A percentile compares a stretch with the other conserved stretches of the same genome.
Evolutionary conservation across 2,329 filamentous ascomycete species (phyloP).

Genomic region (Ophiocordyceps camponoti-floridani): DNA sequence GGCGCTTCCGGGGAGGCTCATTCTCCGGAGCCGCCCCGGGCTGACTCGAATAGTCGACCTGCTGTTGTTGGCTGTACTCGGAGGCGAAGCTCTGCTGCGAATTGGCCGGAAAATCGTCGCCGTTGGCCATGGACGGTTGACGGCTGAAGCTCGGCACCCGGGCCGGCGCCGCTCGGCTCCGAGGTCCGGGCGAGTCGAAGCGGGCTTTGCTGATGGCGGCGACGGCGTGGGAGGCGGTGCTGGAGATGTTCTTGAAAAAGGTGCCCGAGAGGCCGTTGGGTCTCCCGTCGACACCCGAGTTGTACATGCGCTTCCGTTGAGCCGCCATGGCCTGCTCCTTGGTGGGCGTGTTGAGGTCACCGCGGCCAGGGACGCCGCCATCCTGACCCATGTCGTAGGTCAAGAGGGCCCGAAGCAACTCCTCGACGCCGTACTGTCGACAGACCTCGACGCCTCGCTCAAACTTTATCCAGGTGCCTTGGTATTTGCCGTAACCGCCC

Average conservation of each 20-base stretch:
- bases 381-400: slow-evolving; percentile 70
- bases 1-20: slow-evolving; percentile 73
- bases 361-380: slow-evolving; percentile 51
- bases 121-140: slow-evolving; percentile 53
- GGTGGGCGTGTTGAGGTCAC: slow-evolving; percentile 79
- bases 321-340: slow-evolving; percentile 99
- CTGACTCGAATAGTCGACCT: slow-evolving; percentile 53
- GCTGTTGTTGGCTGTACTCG: slow-evolving; percentile 46
- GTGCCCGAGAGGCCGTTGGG: slow-evolving; percentile 56
- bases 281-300: slow-evolving; percentile 44
- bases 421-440: slow-evolving; percentile 60
- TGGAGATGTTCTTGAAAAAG: slow-evolving; percentile 94
- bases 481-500: slow-evolving; percentile 95
- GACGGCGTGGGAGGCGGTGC: slow-evolving; percentile 79
- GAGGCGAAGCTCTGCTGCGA: slow-evolving; percentile 75
- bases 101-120: slow-evolving; percentile 48
- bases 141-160: slow-evolving; percentile 53
- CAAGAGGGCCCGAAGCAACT: slow-evolving; percentile 53
- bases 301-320: slow-evolving; percentile 83
- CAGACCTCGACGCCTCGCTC: slow-evolving; percentile 86
- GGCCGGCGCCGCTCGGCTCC: slow-evolving; percentile 44
- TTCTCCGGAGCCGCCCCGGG: slow-evolving; percentile 24
- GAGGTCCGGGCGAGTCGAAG: slow-evolving; percentile 69
- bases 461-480: slow-evolving; percentile 96
- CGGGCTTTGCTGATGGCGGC: slow-evolving; percentile 93